Evolutionary conservation across 495 filamentous ascomycete genomes (phyloP), one percentile per base, ranked within the genome.

Genomic region (Aspergillus indologenus): DNA sequence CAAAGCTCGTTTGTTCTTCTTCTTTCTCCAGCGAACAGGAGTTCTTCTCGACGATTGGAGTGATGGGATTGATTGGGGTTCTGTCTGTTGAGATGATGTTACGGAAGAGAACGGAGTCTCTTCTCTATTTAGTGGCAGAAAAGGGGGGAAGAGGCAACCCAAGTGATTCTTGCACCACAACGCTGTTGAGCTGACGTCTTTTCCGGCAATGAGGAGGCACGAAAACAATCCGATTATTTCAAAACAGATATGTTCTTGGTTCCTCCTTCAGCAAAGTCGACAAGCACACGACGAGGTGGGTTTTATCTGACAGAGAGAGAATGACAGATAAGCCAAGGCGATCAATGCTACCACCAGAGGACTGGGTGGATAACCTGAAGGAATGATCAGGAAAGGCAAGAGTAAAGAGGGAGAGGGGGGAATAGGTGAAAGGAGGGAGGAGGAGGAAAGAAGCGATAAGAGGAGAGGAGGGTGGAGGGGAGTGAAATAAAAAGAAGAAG

Each of bases 221-320:
- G 12, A 40, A 15, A 40, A 40, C 34, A 15, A 11, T 40, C 34
- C 12, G 5, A 11, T 40, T 40, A 11, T 40, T 40, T 15, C 34
- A 2, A 40, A 40, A 8, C 12, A 2, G 12, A 14, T 6, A 4
- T 29, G 34, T 40, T 40, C 34, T 49, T 21, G 23, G 49, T 15
- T 53, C 26, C 17, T 29, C 26, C 20, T n/a, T 18, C 26, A 24
- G 20, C 19, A 7, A 40, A 40, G 12, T 40, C 34, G 12, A 40
- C 34, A 15, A 7, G 34, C 40, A 53, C 43, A 56, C 54, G 45
- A 51, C 52, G 57, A 59, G 45, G 57, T 3, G 5, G 34, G 34
- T 7, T 40, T 15, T 66, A 68, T 62, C 65, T 63, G 64, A 68
- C 62, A 71, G 67, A 71, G 62, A 75, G 66, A 75, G 76, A 77